Evolutionary conservation across 2,329 filamentous ascomycete species (phyloP), one percentile per base, ranked within the genome.

Genomic region (Colletotrichum tropicale): DNA sequence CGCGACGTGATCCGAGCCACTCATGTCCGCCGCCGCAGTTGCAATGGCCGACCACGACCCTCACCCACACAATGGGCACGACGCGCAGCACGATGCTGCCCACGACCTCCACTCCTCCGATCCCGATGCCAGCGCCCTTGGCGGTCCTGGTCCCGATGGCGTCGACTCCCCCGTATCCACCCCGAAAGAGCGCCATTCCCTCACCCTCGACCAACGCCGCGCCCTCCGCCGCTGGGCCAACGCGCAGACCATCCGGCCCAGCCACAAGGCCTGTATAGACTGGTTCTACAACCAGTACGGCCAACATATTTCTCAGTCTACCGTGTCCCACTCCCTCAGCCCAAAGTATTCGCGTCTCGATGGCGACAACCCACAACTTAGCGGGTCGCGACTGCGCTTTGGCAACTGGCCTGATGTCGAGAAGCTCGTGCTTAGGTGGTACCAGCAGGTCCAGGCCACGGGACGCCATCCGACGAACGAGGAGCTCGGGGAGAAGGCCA

Each of bases 361-460:
- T 80, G 89, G 88, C 80, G 90, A 92, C 70, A 86, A 87, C 78
- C 89, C 89, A 18, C 90, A 92, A 81, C 87, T 92, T 76, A 91
- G 89, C n/a, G 91, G 91, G 58, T 92, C 90, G 72, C 89, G 91
- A 58, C 85, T 92, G 77, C 90, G 91, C 77, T 92, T 92, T 74
- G 91, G 91, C 77, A 92, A 92, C 81, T 92, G 91, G 91, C 91
- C 91, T 76, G 91, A 92, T 77, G 91, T 92, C 70, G 89, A 91
- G 84, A 90, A 90, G 84, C 86, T 91, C 10, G 89, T 90, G 24
- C 83, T 91, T 75, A 84, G 89, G 8, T 91, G 89, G 89, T 89
- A 90, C 80, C 87, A 90, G 79, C 86, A 89, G 77, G 86, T 88
- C 70, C 86, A 88, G 64, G 84, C 85, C 32, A 86, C 86, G 4